phyloP scores from a whole-genome alignment of 2,329 filamentous ascomycete species.

The Macrophomina phaseolina region DNA sequence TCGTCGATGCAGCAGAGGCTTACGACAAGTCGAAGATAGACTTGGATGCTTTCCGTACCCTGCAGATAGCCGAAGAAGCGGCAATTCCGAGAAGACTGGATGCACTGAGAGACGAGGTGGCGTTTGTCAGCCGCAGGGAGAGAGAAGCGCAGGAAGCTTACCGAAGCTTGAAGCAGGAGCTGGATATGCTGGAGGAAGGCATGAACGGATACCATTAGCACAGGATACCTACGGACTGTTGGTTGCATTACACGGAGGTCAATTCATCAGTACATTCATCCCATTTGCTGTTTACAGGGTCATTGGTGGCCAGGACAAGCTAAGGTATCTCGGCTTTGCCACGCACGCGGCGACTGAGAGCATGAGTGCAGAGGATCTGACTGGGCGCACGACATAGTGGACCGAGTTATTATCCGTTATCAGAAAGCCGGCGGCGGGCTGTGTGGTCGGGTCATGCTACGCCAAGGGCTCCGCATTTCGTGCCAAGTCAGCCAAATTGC shows the following conservation, averaged over 20 bases:
- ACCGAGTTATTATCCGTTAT: not conserved
- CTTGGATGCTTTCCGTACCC: constrained; percentile 73
- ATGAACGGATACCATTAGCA: constrained; percentile 43
- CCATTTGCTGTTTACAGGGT: not conserved
- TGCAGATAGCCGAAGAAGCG: constrained; percentile 80
- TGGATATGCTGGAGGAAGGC: constrained; percentile 62
- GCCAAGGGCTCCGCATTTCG: constrained; percentile 17
- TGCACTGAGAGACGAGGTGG: constrained; percentile 80
- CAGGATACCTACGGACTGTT: constrained; percentile 9
- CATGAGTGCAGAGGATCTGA: not conserved
- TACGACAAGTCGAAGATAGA: constrained; percentile 75
- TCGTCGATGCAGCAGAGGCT: constrained; percentile 73
- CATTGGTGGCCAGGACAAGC: not conserved
- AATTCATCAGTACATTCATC: constrained; percentile 1
- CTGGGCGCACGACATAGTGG: constrained; percentile 7
- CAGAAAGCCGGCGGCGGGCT: not conserved
- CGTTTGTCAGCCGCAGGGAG: constrained; percentile 79
- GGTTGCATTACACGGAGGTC: not conserved
- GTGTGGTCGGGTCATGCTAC: not conserved
- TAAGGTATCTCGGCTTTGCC: not conserved
- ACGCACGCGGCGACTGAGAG: not conserved
- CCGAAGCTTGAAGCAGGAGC: constrained; percentile 75
- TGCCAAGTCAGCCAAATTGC: constrained; percentile 11
- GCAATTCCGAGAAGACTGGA: constrained; percentile 75
- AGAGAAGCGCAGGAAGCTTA: constrained; percentile 91